These are phyloP conservation scores for Lycium ferocissimum DNA, from an alignment of 257 asterid genomes.

Conservation along the genomic window DNA sequence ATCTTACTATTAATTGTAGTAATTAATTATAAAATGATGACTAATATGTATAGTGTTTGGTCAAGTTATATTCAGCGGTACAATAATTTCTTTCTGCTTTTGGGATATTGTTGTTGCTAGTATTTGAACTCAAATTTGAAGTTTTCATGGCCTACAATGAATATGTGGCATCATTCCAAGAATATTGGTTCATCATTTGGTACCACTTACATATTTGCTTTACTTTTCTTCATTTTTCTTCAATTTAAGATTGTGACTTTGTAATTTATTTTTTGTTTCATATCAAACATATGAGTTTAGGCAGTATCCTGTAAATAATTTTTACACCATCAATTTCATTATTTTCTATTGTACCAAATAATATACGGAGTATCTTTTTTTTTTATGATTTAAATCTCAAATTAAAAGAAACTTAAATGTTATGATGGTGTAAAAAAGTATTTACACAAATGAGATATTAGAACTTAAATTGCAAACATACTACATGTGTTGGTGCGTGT, in stretches of 20 bases:
- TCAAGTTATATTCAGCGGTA: background rate
- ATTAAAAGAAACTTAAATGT: too few relatives aligned
- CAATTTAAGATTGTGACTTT: background rate
- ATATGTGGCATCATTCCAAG: background rate
- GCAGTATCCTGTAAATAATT: too few relatives aligned
- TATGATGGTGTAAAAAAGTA: too few relatives aligned
- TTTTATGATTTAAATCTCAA: too few relatives aligned
- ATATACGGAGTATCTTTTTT: too few relatives aligned
- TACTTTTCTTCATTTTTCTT: background rate
- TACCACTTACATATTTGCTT: background rate
- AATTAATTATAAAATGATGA: background rate
- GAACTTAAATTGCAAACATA: too few relatives aligned
- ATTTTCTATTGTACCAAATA: too few relatives aligned
- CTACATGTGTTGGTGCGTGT: background rate
- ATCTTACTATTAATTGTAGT: background rate
- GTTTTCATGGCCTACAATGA: background rate
- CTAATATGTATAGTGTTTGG: conserved; percentile 13
- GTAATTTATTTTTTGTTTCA: background rate
- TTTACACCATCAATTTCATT: too few relatives aligned
- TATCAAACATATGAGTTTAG: background rate
- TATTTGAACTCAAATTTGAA: background rate
- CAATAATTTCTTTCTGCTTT: background rate
- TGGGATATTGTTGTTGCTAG: background rate
- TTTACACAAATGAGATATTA: too few relatives aligned
- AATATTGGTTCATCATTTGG: background rate